Percentiles rank a stretch among this genome's conserved stretches.
phyloP scores from a whole-genome alignment of 2,329 filamentous ascomycete genomes.

The Aspergillus awamori region DNA sequence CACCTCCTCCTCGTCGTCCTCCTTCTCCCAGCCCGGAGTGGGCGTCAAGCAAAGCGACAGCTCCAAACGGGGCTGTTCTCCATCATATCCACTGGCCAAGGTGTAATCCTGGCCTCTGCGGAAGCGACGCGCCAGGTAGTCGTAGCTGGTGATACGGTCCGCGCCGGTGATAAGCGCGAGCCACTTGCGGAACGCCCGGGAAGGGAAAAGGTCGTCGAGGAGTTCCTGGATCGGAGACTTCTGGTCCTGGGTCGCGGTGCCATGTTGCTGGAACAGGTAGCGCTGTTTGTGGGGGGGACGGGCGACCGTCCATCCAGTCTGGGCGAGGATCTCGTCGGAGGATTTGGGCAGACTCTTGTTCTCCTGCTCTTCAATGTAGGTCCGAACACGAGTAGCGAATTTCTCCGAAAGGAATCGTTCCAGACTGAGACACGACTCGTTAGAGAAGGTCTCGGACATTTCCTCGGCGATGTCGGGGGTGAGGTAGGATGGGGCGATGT shows the following conservation, averaged over 20 bases:
- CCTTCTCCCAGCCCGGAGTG: constrained; percentile 79
- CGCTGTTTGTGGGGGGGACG: constrained; percentile 93
- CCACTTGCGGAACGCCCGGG: constrained; percentile 85
- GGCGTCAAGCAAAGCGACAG: constrained; percentile 87
- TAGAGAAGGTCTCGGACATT: constrained; percentile 75
- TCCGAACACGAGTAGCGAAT: constrained; percentile 71
- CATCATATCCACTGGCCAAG: constrained; percentile 79
- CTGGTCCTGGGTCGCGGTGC: constrained; percentile 34
- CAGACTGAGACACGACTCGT: constrained; percentile 82
- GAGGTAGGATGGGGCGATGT: constrained; percentile 85
- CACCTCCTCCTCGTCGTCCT: constrained; percentile 59
- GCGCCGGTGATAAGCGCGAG: constrained; percentile 79
- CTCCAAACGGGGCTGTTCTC: constrained; percentile 74
- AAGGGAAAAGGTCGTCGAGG: constrained; percentile 79
- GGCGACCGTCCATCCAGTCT: constrained; percentile 71
- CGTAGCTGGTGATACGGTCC: constrained; percentile 65
- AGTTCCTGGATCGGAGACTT: constrained; percentile 69
- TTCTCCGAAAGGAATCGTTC: constrained; percentile 76
- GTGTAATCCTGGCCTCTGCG: constrained; percentile 88
- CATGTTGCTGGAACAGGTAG: constrained; percentile 74
- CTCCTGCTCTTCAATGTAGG: constrained; percentile 71
- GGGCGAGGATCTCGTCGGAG: constrained; percentile 61
- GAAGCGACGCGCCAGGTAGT: constrained; percentile 84
- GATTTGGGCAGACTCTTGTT: constrained; percentile 45
- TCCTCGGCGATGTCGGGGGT: constrained; percentile 88